Conservation (phyloP, 2,329 filamentous ascomycete species). For the Raffaelea arxii region DNA sequence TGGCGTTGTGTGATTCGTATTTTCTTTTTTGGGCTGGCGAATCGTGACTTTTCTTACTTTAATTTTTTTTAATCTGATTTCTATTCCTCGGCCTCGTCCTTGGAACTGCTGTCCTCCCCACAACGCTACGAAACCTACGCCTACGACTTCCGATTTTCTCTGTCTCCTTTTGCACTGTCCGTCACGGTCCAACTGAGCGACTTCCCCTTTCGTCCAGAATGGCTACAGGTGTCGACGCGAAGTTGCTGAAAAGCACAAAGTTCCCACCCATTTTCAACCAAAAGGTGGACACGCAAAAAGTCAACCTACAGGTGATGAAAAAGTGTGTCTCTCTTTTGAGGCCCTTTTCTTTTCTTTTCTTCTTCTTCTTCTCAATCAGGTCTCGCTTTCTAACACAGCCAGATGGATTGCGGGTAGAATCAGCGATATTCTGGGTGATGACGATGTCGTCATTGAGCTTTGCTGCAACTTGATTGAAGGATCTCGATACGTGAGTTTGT, state of each 20-base stretch:
- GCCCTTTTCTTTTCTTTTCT: not conserved
- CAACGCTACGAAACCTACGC: no score
- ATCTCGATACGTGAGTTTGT: slow-evolving; percentile 57
- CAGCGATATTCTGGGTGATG: slow-evolving; percentile 76
- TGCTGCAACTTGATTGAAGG: slow-evolving; percentile 63
- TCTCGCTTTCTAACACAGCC: no score
- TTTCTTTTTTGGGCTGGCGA: no score
- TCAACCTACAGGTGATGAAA: slow-evolving; percentile 97
- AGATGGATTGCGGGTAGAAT: slow-evolving; percentile 94
- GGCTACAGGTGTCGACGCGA: slow-evolving; percentile 79
- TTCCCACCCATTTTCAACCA: slow-evolving; percentile 88
- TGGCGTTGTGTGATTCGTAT: no score
- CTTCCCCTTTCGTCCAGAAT: slow-evolving; percentile 45
- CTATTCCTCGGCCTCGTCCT: no score
- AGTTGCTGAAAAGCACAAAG: slow-evolving; percentile 82
- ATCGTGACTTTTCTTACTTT: no score
- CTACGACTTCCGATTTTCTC: no score
- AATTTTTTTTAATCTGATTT: no score
- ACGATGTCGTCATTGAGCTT: slow-evolving; percentile 92
- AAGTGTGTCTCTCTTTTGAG: slow-evolving; percentile 49
- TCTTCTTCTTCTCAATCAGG: not conserved
- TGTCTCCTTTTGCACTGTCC: no score
- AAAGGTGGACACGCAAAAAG: slow-evolving; percentile 95
- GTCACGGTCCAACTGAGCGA: no score
- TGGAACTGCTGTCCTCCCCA: no score